Evolutionary conservation across 192 early-diverging fungal species (phyloP), one percentile per base, ranked within the genome.

Genomic region (Backusella australiensis): DNA sequence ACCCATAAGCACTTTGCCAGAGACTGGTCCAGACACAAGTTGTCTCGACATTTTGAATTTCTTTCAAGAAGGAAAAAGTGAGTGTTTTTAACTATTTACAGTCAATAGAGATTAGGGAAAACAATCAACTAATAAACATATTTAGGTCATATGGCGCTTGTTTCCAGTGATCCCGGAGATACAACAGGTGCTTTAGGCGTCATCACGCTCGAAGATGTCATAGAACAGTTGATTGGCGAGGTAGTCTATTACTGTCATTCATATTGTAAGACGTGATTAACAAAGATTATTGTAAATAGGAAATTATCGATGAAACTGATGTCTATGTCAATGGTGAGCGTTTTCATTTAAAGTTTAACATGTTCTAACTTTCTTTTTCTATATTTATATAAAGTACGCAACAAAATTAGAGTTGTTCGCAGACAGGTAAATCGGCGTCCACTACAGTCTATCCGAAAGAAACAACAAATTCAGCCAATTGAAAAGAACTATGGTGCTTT

Each of bases 141-240:
- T 71, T 63, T 76, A 84, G 83, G 83, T 59, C 93, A 94, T 75
- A 89, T 94, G 91, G 93, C 92, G 4, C 84, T 91, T 46, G 89
- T 92, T 35, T 65, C 76, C 1, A 76, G 75, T 32, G 74, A 83
- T 69, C 85, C 83, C 49, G 80, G 87, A n/a, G 67, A 82, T 78
- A 74, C 83, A 6, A 82, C 86, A 2, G 82, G 80, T 14, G 87
- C 89, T 2, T 80, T 93, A 26, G 93, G 93, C 23, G 89, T 93
- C 9, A 89, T 94, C 32, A 93, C 93, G 0, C 81, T 94, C 19
- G 93, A 94, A 71, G 93, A 94, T 79, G 90, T 94, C 21, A 94
- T 94, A 73, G 93, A 94, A 78, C 91, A 93, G 75, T 81, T 94
- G 36, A 90, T 94, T 74, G 91, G 91, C 52, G 92, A 75, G 39